These are phyloP conservation scores for Hemerocallis citrina DNA, from an alignment of 106 monocot genomes.

Conservation along the genomic window DNA sequence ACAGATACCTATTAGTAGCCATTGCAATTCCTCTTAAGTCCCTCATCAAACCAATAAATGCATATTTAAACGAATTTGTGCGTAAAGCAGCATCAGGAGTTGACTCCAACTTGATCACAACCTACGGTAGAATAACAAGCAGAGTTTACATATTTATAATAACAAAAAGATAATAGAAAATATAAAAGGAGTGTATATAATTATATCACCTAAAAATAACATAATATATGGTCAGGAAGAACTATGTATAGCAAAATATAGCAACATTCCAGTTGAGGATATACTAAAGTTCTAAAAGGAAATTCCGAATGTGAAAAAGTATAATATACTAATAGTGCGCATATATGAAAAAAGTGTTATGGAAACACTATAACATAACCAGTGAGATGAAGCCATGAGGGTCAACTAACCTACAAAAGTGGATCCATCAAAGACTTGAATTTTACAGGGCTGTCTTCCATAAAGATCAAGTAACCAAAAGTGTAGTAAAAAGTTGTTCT, in stretches of 20 bases:
- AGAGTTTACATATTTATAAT: neutral
- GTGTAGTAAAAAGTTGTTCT: constrained; percentile 94
- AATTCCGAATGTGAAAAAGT: neutral
- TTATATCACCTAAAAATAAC: too few species aligned
- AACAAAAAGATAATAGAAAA: too few species aligned
- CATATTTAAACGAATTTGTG: constrained; percentile 82
- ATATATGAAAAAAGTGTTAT: neutral
- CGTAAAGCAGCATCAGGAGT: constrained; percentile 79
- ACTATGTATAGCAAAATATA: neutral
- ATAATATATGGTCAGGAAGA: neutral
- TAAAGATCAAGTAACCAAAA: constrained; percentile 87
- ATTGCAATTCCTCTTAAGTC: constrained; percentile 88
- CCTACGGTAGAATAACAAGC: constrained; percentile 27
- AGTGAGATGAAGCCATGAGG: neutral
- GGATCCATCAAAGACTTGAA: constrained; percentile 98
- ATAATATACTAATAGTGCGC: neutral
- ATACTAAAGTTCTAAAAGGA: too few species aligned
- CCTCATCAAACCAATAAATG: constrained; percentile 94
- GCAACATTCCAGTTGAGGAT: too few species aligned
- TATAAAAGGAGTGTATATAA: neutral
- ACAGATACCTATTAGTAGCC: constrained; percentile 78
- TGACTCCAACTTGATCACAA: constrained; percentile 62
- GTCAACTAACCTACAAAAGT: constrained; percentile 53
- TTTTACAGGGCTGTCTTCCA: constrained; percentile 94
- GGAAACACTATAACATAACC: neutral